These are phyloP conservation scores for Saitozyma sp. DNA, from an alignment of 768 basidiomycete genomes.

Conservation along the genomic window DNA sequence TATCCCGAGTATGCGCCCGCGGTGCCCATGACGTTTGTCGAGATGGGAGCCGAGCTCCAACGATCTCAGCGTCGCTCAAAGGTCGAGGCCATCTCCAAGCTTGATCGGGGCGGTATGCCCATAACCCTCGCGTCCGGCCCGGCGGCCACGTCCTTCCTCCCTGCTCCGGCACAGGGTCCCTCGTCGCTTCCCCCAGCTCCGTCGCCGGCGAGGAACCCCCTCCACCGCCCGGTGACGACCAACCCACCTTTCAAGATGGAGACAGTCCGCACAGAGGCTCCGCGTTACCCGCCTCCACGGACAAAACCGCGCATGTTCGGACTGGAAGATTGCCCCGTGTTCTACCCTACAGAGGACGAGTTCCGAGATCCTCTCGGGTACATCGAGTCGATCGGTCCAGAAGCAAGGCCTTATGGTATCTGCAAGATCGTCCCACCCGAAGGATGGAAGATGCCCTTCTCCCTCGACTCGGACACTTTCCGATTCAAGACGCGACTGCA, in stretches of 20 bases:
- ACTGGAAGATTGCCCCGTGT: slow-evolving; percentile 84
- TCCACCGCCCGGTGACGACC: slow-evolving; percentile 26
- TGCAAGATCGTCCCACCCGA: slow-evolving; percentile 93
- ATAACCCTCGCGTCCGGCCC: slow-evolving; percentile 16
- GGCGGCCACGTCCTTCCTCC: slow-evolving; percentile 34
- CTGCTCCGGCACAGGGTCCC: slow-evolving; percentile 13
- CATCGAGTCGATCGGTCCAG: slow-evolving; percentile 66
- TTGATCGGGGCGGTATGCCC: slow-evolving; percentile 34
- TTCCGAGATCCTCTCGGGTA: slow-evolving; percentile 94
- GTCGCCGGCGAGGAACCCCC: slow-evolving; percentile 36
- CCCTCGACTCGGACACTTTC: slow-evolving; percentile 88
- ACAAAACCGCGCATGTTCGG: slow-evolving; percentile 66
- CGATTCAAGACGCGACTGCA: slow-evolving; percentile 95
- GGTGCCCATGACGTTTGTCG: slow-evolving; percentile 14
- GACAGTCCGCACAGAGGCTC: slow-evolving; percentile 38
- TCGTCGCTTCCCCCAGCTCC: slow-evolving; percentile 23
- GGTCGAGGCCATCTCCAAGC: slow-evolving; percentile 37
- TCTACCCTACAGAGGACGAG: slow-evolving; percentile 83
- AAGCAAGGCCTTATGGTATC: slow-evolving; percentile 78
- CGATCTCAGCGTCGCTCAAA: slow-evolving; percentile 44
- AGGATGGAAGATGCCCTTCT: slow-evolving; percentile 94
- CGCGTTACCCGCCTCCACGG: slow-evolving; percentile 37
- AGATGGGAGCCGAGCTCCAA: slow-evolving; percentile 25
- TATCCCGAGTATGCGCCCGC: slow-evolving; percentile 35
- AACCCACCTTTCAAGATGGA: slow-evolving; percentile 41